A percentile compares a stretch with the other conserved stretches of the same genome.
phyloP scores from a whole-genome alignment of 2,329 filamentous ascomycete genomes.

The Calonectria ilicicola region DNA sequence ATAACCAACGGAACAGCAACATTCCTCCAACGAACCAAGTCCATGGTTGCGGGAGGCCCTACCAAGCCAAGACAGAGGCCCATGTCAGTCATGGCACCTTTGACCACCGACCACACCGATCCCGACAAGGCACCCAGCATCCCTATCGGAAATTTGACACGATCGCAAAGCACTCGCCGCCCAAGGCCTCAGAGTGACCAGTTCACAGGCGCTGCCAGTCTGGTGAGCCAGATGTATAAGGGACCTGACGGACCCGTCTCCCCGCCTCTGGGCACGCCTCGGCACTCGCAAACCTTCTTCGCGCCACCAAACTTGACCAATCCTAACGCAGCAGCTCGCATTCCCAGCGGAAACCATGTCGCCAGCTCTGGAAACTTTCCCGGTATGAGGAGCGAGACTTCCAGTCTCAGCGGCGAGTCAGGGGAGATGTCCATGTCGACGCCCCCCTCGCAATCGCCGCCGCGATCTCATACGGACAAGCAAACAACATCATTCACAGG shows the following conservation, averaged over 20 bases:
- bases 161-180: conserved; percentile 65
- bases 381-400: conserved; percentile 75
- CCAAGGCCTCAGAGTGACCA: conserved; percentile 73
- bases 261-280: conserved; percentile 67
- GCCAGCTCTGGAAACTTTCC: conserved; percentile 73
- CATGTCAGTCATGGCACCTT: conserved; percentile 66
- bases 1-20: conserved; percentile 59
- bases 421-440: conserved; percentile 63
- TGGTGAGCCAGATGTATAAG: conserved; percentile 92
- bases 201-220: conserved; percentile 72
- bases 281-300: conserved; percentile 75
- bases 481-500: conserved; percentile 67
- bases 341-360: conserved; percentile 62
- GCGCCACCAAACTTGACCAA: conserved; percentile 61
- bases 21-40: conserved; percentile 71
- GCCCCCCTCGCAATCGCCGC: conserved; percentile 65
- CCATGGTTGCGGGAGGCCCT: conserved; percentile 63
- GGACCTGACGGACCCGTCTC: conserved; percentile 75
- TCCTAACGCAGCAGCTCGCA: conserved; percentile 62
- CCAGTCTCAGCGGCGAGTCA: conserved; percentile 76
- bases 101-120: conserved; percentile 66
- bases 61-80: conserved; percentile 64
- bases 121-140: conserved; percentile 82
- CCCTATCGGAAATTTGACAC: conserved; percentile 71
- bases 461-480: conserved; percentile 64